A percentile compares a stretch with the other conserved stretches of the same genome.
These are phyloP conservation scores for Stellera chamaejasme DNA, from an alignment of 345 rosid species.

Conservation along the genomic window DNA sequence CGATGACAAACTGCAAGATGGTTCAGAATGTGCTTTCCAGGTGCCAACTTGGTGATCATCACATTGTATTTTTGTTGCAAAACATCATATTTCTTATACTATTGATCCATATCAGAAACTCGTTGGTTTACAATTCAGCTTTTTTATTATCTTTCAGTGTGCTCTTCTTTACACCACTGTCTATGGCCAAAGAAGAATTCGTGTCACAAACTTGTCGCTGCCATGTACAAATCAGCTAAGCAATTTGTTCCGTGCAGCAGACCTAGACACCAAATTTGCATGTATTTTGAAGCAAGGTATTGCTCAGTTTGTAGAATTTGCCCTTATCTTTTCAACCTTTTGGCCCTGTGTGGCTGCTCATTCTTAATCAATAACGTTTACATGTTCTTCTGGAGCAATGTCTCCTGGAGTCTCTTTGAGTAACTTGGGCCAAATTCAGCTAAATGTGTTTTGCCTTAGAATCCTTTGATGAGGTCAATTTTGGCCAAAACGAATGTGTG, in stretches of 20 bases:
- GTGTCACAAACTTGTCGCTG: slow-evolving; percentile 80
- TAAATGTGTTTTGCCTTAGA: too few relatives aligned
- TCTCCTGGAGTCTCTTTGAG: too few relatives aligned
- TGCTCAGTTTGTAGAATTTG: slow-evolving; percentile 4
- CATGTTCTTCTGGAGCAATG: too few relatives aligned
- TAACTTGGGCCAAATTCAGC: too few relatives aligned
- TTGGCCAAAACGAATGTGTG: too few relatives aligned
- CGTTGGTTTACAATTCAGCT: slow-evolving; percentile 8
- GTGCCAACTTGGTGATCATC: slow-evolving; percentile 24
- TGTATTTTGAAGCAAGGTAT: slow-evolving; percentile 97
- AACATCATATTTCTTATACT: slow-evolving; percentile 1
- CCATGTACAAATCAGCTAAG: slow-evolving; percentile 87
- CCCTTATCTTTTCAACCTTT: slow-evolving; percentile 1
- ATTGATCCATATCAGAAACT: slow-evolving; percentile 1
- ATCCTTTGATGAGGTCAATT: too few relatives aligned
- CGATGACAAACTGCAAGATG: slow-evolving; percentile 94
- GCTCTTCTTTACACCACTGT: slow-evolving; percentile 92
- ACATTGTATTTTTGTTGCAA: slow-evolving; percentile 7
- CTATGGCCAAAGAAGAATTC: slow-evolving; percentile 94
- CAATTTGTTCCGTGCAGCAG: slow-evolving; percentile 89
- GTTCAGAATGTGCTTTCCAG: slow-evolving; percentile 92
- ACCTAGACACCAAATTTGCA: slow-evolving; percentile 88
- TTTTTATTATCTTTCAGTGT: slow-evolving; percentile 49
- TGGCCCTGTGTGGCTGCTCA: background rate
- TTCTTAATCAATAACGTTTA: too few relatives aligned